Base-by-base conservation (phyloP, 352 stramenopile species). In the Phytopythium litorale region DNA sequence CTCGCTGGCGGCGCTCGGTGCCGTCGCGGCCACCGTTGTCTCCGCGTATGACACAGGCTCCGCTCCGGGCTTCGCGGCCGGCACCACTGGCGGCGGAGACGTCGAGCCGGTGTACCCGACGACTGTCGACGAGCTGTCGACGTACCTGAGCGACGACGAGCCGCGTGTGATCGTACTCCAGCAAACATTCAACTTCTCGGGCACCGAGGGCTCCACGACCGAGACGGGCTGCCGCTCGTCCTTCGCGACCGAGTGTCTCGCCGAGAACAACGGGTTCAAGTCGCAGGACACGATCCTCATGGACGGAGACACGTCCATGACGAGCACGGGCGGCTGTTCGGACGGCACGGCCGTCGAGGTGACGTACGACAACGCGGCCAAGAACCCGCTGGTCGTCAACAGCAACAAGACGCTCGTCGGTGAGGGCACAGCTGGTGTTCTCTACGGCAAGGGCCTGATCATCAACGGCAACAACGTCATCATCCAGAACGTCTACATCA, bases 401-500 rank as follows among this genome's bases (percentile, higher is more conserved):
- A 63, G 51, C 56, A 72, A 82, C 67, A 84, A 87, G 66, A 87
- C 77, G 3, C 60, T 87, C 0, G 65, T 74, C 16, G 74, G 77
- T 19, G 67, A 76, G 33, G 72, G 70, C 23, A 70, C 32, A 9
- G 68, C 56, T 8, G 74, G 70, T 8, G 65, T 80, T 38, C 33
- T 82, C 48, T 56, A 68, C 56, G 74, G 76, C 54, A 83, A 83
- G 43, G 76, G 76, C 0, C n/a, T 84, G 7, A 57, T 43, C 43
- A 70, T 84, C 59, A 25, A 19, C 6, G 75, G 73, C 25, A 43
- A 60, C 56, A 84, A 84, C 58, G 73, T 83, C 25, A 83, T 87
- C 45, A 40, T 84, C 16, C 75, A 84, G 63, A 84, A 87, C 56
- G 67, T 87, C 48, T 63, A 83, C 66, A 79, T 87, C 65, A 80